phyloP scores from a whole-genome alignment of 768 basidiomycete genomes.

The Trametes elegans region DNA sequence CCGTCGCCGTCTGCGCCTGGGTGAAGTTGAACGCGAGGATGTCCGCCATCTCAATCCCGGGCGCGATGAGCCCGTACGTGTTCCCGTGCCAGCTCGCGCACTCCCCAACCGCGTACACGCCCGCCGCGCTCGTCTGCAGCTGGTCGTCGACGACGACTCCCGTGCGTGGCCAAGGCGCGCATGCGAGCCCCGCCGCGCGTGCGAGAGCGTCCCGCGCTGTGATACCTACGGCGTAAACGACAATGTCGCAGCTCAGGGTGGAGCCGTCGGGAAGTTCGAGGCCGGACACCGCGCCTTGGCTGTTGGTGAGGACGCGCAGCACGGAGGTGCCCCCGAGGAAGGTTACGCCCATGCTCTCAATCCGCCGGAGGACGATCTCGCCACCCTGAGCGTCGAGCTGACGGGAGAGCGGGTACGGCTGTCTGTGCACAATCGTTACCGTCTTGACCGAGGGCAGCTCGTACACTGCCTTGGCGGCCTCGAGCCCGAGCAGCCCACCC shows the following conservation, averaged over 20 bases:
- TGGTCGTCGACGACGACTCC: slow-evolving; percentile 60
- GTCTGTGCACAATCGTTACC: slow-evolving; percentile 54
- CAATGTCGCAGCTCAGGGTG: slow-evolving; percentile 47
- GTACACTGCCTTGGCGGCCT: slow-evolving; percentile 70
- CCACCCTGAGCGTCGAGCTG: slow-evolving; percentile 58
- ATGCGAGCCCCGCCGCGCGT: slow-evolving; percentile 47
- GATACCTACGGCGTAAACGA: slow-evolving; percentile 71
- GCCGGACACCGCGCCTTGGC: slow-evolving; percentile 40
- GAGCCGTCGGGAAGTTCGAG: slow-evolving; percentile 49
- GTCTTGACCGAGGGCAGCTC: slow-evolving; percentile 49
- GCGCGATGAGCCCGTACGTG: slow-evolving; percentile 72
- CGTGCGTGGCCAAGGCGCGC: slow-evolving; percentile 43
- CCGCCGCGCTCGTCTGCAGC: slow-evolving; percentile 53
- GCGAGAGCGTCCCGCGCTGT: slow-evolving; percentile 70
- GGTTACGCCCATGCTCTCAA: slow-evolving; percentile 57
- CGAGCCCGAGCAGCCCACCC: slow-evolving; percentile 69
- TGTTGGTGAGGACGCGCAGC: slow-evolving; percentile 36
- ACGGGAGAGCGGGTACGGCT: slow-evolving; percentile 52
- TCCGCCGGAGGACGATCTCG: slow-evolving; percentile 57
- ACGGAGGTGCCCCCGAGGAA: slow-evolving; percentile 46
- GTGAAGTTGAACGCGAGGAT: slow-evolving; percentile 73
- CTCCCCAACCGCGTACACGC: slow-evolving; percentile 74
- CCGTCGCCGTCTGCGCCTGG: slow-evolving; percentile 43
- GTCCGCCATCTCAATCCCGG: slow-evolving; percentile 77
- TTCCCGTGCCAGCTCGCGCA: slow-evolving; percentile 68